A percentile compares a stretch with the other conserved stretches of the same genome.
These are phyloP conservation scores for Penicillium sp. DNA, from an alignment of 2,329 filamentous ascomycete species.

Conservation along the genomic window DNA sequence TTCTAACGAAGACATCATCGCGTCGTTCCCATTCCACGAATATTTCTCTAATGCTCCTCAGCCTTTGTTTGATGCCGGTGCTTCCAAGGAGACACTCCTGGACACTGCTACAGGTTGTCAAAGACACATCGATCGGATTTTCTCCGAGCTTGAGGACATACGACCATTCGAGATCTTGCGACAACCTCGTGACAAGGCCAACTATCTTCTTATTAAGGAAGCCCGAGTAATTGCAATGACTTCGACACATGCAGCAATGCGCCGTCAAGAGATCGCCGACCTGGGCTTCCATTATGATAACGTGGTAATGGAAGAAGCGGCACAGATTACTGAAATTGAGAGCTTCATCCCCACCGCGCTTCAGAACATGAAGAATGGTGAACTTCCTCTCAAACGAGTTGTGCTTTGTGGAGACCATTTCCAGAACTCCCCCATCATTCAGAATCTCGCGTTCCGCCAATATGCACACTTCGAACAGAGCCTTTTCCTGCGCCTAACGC, in stretches of 20 bases:
- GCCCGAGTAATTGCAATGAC: conserved; percentile 99
- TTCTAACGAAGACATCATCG: conserved; percentile 61
- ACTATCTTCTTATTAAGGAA: conserved; percentile 91
- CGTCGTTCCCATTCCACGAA: conserved; percentile 78
- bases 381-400: conserved; percentile 76
- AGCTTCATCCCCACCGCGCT: conserved; percentile 94
- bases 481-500: conserved; percentile 84
- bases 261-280: conserved; percentile 80
- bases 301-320: conserved; percentile 96
- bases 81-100: conserved; percentile 63
- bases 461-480: conserved; percentile 97
- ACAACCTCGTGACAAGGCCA: conserved; percentile 85
- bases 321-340: conserved; percentile 95
- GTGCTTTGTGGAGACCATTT: conserved; percentile 93
- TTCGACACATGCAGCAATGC: conserved; percentile 94
- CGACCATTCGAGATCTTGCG: conserved; percentile 92
- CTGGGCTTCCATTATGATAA: conserved; percentile 98
- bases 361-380: conserved; percentile 72
- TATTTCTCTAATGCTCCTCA: conserved; percentile 89
- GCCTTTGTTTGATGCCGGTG: conserved; percentile 70
- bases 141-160: conserved; percentile 87
- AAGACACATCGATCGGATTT: conserved; percentile 83
- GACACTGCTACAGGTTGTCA: conserved; percentile 83
- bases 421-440: conserved; percentile 93
- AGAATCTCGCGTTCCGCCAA: conserved; percentile 88